phyloP scores from a whole-genome alignment of 1,284 basidiomycete species.

The Ceratobasidium sp. region DNA sequence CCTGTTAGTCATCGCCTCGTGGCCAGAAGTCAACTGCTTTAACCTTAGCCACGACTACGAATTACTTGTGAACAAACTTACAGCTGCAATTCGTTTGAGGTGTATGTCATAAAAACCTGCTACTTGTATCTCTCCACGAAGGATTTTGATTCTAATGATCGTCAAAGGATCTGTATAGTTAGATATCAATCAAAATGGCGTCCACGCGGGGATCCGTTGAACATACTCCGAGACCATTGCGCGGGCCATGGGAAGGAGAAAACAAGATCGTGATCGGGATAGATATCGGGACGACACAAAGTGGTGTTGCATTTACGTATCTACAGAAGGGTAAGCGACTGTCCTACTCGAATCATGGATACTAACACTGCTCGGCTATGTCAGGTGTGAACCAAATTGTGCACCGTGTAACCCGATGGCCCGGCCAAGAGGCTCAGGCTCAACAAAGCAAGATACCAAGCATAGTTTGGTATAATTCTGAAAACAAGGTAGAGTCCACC shows the following conservation, averaged over 20 bases:
- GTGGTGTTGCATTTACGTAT: slow-evolving; percentile 30
- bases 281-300: slow-evolving; percentile 40
- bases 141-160: too few species aligned
- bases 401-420: slow-evolving; percentile 37
- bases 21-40: too few species aligned
- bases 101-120: too few species aligned
- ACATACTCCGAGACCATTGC: not conserved
- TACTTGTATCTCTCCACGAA: too few species aligned
- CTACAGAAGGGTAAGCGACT: slow-evolving; percentile 8
- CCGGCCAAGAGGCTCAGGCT: slow-evolving; percentile 28
- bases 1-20: too few species aligned
- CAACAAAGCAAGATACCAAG: slow-evolving; percentile 38
- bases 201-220: not conserved
- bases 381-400: not conserved
- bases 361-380: not conserved
- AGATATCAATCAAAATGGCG: not conserved
- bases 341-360: not conserved
- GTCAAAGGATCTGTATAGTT: too few species aligned
- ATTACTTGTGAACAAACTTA: too few species aligned
- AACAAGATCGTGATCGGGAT: slow-evolving; percentile 39
- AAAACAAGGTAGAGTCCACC: slow-evolving; percentile 2
- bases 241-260: slow-evolving; percentile 30
- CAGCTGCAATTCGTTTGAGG: too few species aligned
- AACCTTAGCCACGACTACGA: too few species aligned
- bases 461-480: slow-evolving; percentile 33